Base-by-base conservation (phyloP, 768 basidiomycete genomes). In the Mycena kentingensis region DNA sequence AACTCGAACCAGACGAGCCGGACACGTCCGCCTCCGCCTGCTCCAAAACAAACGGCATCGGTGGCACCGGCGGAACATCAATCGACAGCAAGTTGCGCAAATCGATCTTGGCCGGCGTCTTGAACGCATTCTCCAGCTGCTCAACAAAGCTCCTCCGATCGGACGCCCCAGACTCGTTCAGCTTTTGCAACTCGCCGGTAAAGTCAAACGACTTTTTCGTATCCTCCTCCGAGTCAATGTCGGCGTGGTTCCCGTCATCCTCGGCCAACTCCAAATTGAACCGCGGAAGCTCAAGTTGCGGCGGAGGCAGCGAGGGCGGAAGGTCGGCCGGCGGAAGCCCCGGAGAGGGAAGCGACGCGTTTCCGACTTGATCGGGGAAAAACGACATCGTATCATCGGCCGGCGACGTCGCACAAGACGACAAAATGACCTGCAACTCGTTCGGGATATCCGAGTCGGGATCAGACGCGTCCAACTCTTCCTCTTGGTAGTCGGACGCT, bases 161-260 rank as follows among this genome's bases (percentile, higher is more conserved):
- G 1, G 83, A 84, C 1, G 62, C 87, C 28, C 86, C 85, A 5
- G 82, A 84, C 59, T 88, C 84, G 47, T 86, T 84, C 43, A 92
- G 74, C 60, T 73, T 83, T 66, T 78, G 70, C 46, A 92, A 67
- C 65, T 91, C 90, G 32, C 85, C 87, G 0, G 90, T 93, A 63
- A 92, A 93, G 62, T 93, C 90, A 54, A 92, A 93, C 1, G 84
- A 87, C 60, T 80, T 86, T 71, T 85, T 89, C 0, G 89, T 91
- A 56, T 86, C 80, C 48, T 84, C 83, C 13, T 81, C 83, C 12
- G 73, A 70, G 24, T 78, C 77, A 3, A 72, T 52, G 34, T 78
- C 72, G 1, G 62, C 70, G 19, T 70, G 71, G 31, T 75, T 65
- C 1, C 65, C 72, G 13, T 75, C 70, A 7, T 78, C 79, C 22